Percentiles rank a stretch among this genome's conserved stretches.
These are phyloP conservation scores for Cladosporium colombiae DNA, from an alignment of 2,329 filamentous ascomycete species.

Conservation along the genomic window DNA sequence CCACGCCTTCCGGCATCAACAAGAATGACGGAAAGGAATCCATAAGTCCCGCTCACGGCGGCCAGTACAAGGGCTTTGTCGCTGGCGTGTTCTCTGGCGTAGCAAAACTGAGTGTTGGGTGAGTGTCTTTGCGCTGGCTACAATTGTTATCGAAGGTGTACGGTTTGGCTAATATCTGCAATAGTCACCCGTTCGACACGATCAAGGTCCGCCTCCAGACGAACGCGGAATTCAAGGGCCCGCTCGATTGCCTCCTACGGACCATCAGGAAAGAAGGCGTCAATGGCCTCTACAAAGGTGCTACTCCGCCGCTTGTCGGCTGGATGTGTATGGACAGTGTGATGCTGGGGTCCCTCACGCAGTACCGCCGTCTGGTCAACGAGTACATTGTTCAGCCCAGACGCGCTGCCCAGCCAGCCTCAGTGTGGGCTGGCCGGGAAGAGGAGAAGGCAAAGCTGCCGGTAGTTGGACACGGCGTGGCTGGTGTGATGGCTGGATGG, in stretches of 20 bases:
- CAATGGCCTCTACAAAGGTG: constrained; percentile 87
- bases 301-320: constrained; percentile 84
- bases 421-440: constrained; percentile 33
- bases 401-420: constrained; percentile 26
- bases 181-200: constrained; percentile 81
- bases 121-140: constrained; percentile 35
- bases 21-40: constrained; percentile 24
- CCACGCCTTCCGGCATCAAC: constrained; percentile 25
- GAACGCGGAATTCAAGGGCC: constrained; percentile 75
- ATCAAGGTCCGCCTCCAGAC: constrained; percentile 92
- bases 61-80: constrained; percentile 60
- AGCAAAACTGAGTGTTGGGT: constrained; percentile 76
- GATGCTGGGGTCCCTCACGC: constrained; percentile 89
- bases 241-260: constrained; percentile 79
- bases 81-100: constrained; percentile 95
- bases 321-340: constrained; percentile 98
- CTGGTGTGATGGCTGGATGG: constrained; percentile 80
- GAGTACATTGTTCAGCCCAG: constrained; percentile 72
- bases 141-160: not conserved
- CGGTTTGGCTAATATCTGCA: constrained; percentile 24
- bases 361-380: constrained; percentile 82
- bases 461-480: constrained; percentile 78
- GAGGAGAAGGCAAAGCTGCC: constrained; percentile 60
- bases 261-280: constrained; percentile 86
- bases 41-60: constrained; percentile 20